Percentiles rank a stretch among this genome's conserved stretches.
Evolutionary conservation across 108 stramenopile genomes (phyloP).

Genomic region (Cylindrotheca fusiformis): DNA sequence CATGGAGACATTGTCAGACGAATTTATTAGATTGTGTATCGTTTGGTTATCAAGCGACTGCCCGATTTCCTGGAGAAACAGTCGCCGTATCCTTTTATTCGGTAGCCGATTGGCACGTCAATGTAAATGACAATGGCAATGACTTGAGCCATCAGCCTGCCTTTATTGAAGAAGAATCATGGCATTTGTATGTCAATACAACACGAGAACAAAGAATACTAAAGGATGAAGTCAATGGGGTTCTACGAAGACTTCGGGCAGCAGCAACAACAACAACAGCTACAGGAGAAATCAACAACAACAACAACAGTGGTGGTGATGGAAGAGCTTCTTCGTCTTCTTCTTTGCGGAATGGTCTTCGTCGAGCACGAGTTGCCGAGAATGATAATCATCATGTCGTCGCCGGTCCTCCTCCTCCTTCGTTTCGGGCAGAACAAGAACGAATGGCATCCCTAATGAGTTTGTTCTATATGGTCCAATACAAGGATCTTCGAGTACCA

Average conservation of each 20-base stretch:
- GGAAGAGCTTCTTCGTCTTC: neutral
- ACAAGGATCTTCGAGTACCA: neutral
- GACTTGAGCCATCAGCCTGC: neutral
- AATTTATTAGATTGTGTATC: neutral
- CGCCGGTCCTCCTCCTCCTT: too few relatives aligned
- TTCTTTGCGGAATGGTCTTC: too few relatives aligned
- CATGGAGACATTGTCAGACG: neutral
- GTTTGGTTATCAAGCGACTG: conserved; percentile 3
- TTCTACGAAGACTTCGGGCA: neutral
- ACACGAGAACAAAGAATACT: neutral
- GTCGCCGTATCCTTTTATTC: neutral
- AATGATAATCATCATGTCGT: too few relatives aligned
- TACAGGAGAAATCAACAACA: neutral
- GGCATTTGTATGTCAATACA: conserved; percentile 6
- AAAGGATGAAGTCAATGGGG: neutral
- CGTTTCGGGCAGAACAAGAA: neutral
- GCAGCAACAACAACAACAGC: neutral
- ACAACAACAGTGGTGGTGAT: neutral
- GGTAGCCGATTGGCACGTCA: conserved; percentile 1
- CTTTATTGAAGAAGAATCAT: neutral
- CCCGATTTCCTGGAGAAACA: neutral
- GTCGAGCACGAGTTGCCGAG: neutral
- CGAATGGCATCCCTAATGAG: neutral
- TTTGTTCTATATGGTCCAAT: neutral
- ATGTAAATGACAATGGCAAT: neutral